Base-by-base conservation (phyloP, 176 grass and related monocot species). In the Secale cereale region DNA sequence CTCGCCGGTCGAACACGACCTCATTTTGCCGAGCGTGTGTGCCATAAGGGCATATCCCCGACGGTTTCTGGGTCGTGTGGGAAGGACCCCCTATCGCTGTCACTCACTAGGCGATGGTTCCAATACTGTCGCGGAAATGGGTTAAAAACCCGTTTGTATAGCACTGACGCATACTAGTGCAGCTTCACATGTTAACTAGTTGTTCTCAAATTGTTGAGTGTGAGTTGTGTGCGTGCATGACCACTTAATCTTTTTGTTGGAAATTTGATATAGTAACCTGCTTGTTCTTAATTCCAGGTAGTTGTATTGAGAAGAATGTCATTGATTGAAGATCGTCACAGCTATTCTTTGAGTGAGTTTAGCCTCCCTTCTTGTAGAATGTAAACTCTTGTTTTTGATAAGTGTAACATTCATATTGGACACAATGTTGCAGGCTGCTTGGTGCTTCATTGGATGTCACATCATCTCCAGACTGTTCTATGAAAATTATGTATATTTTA, bases 151-250 rank as follows among this genome's bases (percentile, higher is more conserved):
- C n/a, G n/a, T n/a, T n/a, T n/a, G n/a, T n/a, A n/a, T n/a, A n/a
- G n/a, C n/a, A n/a, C n/a, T n/a, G n/a, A n/a, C n/a, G n/a, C n/a
- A n/a, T n/a, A n/a, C n/a, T n/a, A n/a, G n/a, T n/a, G n/a, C n/a
- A n/a, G 73, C 89, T 98, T 82, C 95, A 98, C 81, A 95, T 95
- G 95, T 87, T 98, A 72, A 93, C 91, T 80, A 91, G 91, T 69
- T 98, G 95, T 93, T 95, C 95, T 83, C 93, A 95, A 83, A 90
- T 91, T 91, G 92, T 95, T 77, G 95, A 98, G 80, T n/a, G 95
- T 93, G 76, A 75, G 25, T 87, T 79, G 27, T 27, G 9, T 90
- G 59, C 87, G 69, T 88, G 50, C 70, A 79, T 83, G n/a, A 54
- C 41, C 12, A 37, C 48, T 74, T 80, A 75, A 52, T 25, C 88